A percentile compares a stretch with the other conserved stretches of the same genome.
phyloP scores from a whole-genome alignment of 306 rosid species.

The Quercus suber region DNA sequence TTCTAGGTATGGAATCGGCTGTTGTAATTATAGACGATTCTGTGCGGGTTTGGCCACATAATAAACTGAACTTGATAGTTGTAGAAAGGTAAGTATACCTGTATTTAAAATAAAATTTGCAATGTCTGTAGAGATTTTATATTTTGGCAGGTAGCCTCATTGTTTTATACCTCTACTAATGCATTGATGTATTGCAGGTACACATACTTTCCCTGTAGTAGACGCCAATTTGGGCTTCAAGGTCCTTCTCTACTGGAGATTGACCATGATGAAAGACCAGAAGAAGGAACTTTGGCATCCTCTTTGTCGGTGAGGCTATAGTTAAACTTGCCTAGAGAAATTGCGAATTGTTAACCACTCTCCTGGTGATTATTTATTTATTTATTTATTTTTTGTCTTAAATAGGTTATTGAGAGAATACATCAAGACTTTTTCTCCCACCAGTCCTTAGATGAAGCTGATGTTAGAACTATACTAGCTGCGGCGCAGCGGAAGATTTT shows the following conservation, averaged over 20 bases:
- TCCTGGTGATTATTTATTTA: slow-evolving; percentile 24
- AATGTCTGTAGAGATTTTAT: slow-evolving; percentile 7
- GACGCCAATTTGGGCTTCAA: slow-evolving; percentile 95
- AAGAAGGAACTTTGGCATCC: slow-evolving; percentile 88
- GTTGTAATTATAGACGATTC: slow-evolving; percentile 97
- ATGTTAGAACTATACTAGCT: slow-evolving; percentile 91
- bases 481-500: slow-evolving; percentile 82
- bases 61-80: slow-evolving; percentile 91
- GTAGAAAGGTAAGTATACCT: slow-evolving; percentile 76
- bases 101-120: slow-evolving; percentile 1
- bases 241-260: slow-evolving; percentile 98
- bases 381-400: background rate
- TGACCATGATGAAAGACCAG: slow-evolving; percentile 93
- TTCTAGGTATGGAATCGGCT: slow-evolving; percentile 96
- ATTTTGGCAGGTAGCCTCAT: slow-evolving; percentile 18
- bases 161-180: slow-evolving; percentile 14
- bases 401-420: slow-evolving; percentile 85
- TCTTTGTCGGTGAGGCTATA: slow-evolving; percentile 66
- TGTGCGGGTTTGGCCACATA: slow-evolving; percentile 99
- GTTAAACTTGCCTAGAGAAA: background rate
- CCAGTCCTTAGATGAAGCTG: slow-evolving; percentile 72
- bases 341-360: slow-evolving; percentile 9
- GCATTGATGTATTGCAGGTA: slow-evolving; percentile 51
- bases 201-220: slow-evolving; percentile 89
- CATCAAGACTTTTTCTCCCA: slow-evolving; percentile 79